Percentiles rank a stretch among this genome's conserved stretches.
phyloP scores from a whole-genome alignment of 768 basidiomycete genomes.

The Boletus bicolor region DNA sequence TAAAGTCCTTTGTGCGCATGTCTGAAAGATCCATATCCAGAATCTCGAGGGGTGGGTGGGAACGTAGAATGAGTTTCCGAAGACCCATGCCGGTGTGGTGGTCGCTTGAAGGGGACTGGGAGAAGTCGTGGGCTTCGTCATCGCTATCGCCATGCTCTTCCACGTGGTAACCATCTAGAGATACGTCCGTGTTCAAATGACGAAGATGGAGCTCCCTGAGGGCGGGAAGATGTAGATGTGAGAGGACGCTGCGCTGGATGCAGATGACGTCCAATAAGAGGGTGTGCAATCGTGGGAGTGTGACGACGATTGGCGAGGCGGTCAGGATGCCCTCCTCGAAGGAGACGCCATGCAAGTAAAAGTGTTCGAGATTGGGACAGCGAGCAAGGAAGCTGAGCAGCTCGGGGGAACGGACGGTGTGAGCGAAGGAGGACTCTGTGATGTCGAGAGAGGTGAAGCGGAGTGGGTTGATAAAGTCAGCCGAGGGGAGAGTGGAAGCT shows the following conservation, averaged over 20 bases:
- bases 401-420: slow-evolving; percentile 43
- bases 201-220: slow-evolving; percentile 61
- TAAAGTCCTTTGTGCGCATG: slow-evolving; percentile 81
- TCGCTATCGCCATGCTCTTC: slow-evolving; percentile 67
- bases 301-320: slow-evolving; percentile 38
- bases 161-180: slow-evolving; percentile 29
- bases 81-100: slow-evolving; percentile 79
- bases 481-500: slow-evolving; percentile 48
- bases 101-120: slow-evolving; percentile 75
- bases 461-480: slow-evolving; percentile 43
- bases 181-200: slow-evolving; percentile 63
- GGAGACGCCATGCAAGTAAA: slow-evolving; percentile 54
- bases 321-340: slow-evolving; percentile 38
- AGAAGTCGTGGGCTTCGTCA: slow-evolving; percentile 70
- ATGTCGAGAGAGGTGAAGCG: slow-evolving; percentile 58
- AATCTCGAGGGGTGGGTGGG: slow-evolving; percentile 57
- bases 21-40: slow-evolving; percentile 81
- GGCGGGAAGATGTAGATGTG: slow-evolving; percentile 57
- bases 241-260: slow-evolving; percentile 61
- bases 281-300: slow-evolving; percentile 56
- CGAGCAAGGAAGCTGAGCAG: slow-evolving; percentile 59
- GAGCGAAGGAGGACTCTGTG: slow-evolving; percentile 42
- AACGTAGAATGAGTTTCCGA: slow-evolving; percentile 58
- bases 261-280: slow-evolving; percentile 58
- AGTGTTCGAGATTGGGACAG: slow-evolving; percentile 59